Conservation (phyloP, 805 yeast genomes). For the Starmerella potacharoeniae region DNA sequence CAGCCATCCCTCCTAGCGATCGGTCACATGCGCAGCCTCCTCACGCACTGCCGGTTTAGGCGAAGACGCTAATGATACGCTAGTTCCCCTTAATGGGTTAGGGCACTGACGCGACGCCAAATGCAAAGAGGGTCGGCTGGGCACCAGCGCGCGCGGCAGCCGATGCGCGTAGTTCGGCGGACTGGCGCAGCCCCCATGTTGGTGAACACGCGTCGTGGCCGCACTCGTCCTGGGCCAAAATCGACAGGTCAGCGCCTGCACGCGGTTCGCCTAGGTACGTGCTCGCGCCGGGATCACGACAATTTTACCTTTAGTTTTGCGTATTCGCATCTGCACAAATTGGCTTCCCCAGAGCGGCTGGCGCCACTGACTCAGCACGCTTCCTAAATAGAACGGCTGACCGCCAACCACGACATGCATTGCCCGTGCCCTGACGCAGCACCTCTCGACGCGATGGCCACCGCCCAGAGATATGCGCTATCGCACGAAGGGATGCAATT, state of each 20-base stretch:
- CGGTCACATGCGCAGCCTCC: neutral
- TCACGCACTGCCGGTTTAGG: neutral
- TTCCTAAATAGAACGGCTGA: slow-evolving; percentile 5
- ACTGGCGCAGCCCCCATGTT: too few relatives aligned
- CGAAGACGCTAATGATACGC: neutral
- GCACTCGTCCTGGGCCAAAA: too few relatives aligned
- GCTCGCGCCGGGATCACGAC: neutral
- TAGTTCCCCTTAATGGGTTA: neutral
- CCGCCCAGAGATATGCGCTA: neutral
- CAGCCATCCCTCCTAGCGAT: neutral
- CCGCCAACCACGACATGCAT: slow-evolving; percentile 9
- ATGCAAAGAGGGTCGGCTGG: neutral
- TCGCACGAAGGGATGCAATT: neutral
- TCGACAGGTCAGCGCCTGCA: too few relatives aligned
- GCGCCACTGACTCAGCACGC: neutral
- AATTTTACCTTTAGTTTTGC: neutral
- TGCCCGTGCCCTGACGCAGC: neutral
- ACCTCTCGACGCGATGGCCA: neutral
- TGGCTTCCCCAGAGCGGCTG: neutral
- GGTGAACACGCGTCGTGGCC: too few relatives aligned
- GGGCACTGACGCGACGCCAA: neutral
- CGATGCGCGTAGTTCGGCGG: neutral
- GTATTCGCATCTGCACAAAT: neutral
- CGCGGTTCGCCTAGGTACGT: too few relatives aligned
- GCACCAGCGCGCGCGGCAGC: neutral